A percentile compares a stretch with the other conserved stretches of the same genome.
These are phyloP conservation scores for Sistotremastrum niveocremeum DNA, from an alignment of 768 basidiomycete genomes.

Conservation along the genomic window DNA sequence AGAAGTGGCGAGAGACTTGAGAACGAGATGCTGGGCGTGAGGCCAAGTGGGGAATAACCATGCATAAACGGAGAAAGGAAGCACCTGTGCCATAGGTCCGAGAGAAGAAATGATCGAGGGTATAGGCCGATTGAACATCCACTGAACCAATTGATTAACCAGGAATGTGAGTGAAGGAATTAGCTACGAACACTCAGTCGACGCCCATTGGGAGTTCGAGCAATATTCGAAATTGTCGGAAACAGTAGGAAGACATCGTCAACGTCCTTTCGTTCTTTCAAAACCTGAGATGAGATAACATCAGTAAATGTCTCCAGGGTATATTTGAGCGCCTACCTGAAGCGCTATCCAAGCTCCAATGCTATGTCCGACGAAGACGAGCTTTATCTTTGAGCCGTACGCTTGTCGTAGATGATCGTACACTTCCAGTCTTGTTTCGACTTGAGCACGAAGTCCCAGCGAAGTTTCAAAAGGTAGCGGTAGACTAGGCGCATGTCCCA, in stretches of 20 bases:
- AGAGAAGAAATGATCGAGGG: slow-evolving; percentile 30
- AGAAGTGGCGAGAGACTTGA: slow-evolving; percentile 37
- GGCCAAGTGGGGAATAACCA: slow-evolving; percentile 41
- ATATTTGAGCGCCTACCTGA: slow-evolving; percentile 28
- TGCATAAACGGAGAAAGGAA: slow-evolving; percentile 25
- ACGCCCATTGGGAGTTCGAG: slow-evolving; percentile 48
- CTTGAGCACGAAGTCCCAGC: slow-evolving; percentile 32
- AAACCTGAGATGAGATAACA: slow-evolving; percentile 22
- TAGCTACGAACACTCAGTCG: slow-evolving; percentile 34
- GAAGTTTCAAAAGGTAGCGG: slow-evolving; percentile 13
- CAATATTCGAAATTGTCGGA: slow-evolving; percentile 56
- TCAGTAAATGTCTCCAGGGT: background rate
- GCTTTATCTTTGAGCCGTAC: slow-evolving; percentile 21
- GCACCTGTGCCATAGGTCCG: slow-evolving; percentile 26
- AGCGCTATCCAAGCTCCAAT: slow-evolving; percentile 59
- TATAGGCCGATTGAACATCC: slow-evolving; percentile 33
- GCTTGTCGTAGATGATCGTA: slow-evolving; percentile 27
- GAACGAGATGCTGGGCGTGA: slow-evolving; percentile 26
- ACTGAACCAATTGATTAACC: slow-evolving; percentile 17
- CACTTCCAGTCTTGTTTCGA: slow-evolving; percentile 41
- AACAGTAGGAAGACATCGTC: slow-evolving; percentile 49
- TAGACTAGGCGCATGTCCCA: slow-evolving; percentile 45
- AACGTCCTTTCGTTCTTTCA: slow-evolving; percentile 29
- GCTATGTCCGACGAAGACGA: slow-evolving; percentile 51
- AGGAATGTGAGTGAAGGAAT: background rate